phyloP scores from a whole-genome alignment of 768 basidiomycete species.

The Kwoniella dendrophila region DNA sequence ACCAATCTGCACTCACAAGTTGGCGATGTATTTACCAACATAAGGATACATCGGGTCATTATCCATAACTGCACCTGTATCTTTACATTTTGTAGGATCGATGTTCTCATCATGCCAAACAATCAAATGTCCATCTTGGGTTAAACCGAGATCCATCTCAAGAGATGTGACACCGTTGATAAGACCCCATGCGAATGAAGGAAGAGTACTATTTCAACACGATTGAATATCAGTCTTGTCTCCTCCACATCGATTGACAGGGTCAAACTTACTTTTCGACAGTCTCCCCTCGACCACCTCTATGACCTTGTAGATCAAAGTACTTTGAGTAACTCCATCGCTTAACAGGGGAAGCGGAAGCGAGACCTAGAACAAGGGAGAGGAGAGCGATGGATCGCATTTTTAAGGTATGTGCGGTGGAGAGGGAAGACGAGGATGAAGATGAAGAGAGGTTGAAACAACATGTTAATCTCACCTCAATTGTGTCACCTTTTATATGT shows the following conservation, averaged over 20 bases:
- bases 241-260: background rate
- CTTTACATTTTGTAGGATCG: conserved; percentile 66
- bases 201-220: conserved; percentile 63
- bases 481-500: background rate
- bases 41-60: conserved; percentile 48
- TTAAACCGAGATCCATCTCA: conserved; percentile 63
- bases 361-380: conserved; percentile 12
- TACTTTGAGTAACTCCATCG: conserved; percentile 36
- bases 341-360: conserved; percentile 27
- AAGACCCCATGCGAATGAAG: conserved; percentile 76
- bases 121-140: conserved; percentile 71
- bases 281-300: conserved; percentile 74
- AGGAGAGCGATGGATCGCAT: conserved; percentile 15
- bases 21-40: conserved; percentile 37
- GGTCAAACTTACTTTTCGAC: conserved; percentile 61
- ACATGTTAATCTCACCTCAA: background rate
- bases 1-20: conserved; percentile 48
- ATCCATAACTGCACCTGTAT: conserved; percentile 63
- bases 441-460: too few species aligned
- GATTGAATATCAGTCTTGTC: background rate
- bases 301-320: conserved; percentile 52
- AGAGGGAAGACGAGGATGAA: background rate
- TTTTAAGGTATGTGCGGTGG: background rate
- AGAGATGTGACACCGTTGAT: conserved; percentile 75
- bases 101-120: conserved; percentile 82